phyloP scores from a whole-genome alignment of 192 early-diverging fungal species.

The Coemansia sp. region DNA sequence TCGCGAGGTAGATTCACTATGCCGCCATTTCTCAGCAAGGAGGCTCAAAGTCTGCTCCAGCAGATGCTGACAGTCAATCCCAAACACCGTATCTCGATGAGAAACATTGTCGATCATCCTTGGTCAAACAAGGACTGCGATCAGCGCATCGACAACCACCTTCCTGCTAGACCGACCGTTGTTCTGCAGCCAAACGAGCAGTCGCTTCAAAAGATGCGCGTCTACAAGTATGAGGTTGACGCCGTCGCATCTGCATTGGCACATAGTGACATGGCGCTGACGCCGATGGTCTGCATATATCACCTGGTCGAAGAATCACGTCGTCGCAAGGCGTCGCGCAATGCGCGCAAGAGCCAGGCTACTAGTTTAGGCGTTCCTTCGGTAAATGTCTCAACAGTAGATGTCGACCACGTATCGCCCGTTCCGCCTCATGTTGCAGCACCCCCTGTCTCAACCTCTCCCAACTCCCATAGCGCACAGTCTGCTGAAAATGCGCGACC shows the following conservation, averaged over 20 bases:
- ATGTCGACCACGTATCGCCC: constrained; percentile 4
- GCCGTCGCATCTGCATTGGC: constrained; percentile 34
- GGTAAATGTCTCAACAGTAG: constrained; percentile 11
- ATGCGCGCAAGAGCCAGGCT: constrained; percentile 41
- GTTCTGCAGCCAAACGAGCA: constrained; percentile 44
- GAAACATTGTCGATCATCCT: constrained; percentile 65
- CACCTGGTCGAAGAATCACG: constrained; percentile 45
- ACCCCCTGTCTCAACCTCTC: neutral
- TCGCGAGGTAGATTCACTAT: constrained; percentile 61
- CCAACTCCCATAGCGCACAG: neutral
- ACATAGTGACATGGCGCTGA: constrained; percentile 36
- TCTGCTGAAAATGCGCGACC: constrained; percentile 20
- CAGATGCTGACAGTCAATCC: constrained; percentile 75
- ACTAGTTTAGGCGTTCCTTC: constrained; percentile 21
- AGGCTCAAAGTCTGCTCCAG: constrained; percentile 62
- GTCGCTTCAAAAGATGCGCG: constrained; percentile 44
- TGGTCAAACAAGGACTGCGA: constrained; percentile 77
- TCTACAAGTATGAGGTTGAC: constrained; percentile 37
- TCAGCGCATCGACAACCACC: constrained; percentile 60
- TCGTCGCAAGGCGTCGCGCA: constrained; percentile 38
- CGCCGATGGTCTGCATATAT: constrained; percentile 48
- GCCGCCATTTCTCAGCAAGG: constrained; percentile 56
- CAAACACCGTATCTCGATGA: constrained; percentile 61
- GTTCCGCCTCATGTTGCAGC: constrained; percentile 4
- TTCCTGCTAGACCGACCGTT: constrained; percentile 56